A percentile compares a stretch with the other conserved stretches of the same genome.
phyloP scores from a whole-genome alignment of 441 rosid genomes.

The Syzygium syzygioides region DNA sequence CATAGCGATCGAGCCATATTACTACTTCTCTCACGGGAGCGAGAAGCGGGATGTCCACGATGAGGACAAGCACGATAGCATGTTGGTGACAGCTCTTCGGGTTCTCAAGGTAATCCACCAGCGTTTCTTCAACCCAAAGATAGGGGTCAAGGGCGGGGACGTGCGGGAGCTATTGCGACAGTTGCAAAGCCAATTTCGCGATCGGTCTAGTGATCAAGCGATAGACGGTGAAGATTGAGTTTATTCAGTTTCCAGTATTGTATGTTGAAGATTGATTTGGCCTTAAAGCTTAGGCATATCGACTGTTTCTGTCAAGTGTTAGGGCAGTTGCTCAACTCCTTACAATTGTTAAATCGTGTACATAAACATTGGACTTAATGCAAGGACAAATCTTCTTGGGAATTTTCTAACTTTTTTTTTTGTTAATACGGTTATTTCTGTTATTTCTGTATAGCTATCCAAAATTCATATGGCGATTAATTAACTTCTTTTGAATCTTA shows the following conservation, averaged over 20 bases:
- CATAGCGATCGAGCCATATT: neutral
- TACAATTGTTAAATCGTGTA: neutral
- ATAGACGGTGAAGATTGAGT: neutral
- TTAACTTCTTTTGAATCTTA: neutral
- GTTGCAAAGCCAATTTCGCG: neutral
- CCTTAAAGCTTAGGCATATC: neutral
- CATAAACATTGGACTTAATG: neutral
- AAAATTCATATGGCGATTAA: neutral
- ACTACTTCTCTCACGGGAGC: neutral
- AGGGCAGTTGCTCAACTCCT: neutral
- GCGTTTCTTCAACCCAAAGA: neutral
- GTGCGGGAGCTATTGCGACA: neutral
- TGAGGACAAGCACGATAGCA: neutral
- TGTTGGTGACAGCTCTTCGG: neutral
- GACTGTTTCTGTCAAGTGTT: neutral
- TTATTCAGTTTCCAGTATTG: neutral
- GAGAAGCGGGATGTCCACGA: neutral
- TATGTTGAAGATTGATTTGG: neutral
- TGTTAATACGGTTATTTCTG: too few species aligned
- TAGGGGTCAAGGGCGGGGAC: neutral
- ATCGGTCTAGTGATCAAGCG: neutral
- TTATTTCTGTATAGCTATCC: neutral
- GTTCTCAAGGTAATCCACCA: neutral
- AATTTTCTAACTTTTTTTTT: too few species aligned
- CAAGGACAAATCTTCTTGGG: neutral